Evolutionary conservation across 148 eudicot genomes (phyloP), one percentile per base, ranked within the genome.

Genomic region (Vaccinium corymbosum): DNA sequence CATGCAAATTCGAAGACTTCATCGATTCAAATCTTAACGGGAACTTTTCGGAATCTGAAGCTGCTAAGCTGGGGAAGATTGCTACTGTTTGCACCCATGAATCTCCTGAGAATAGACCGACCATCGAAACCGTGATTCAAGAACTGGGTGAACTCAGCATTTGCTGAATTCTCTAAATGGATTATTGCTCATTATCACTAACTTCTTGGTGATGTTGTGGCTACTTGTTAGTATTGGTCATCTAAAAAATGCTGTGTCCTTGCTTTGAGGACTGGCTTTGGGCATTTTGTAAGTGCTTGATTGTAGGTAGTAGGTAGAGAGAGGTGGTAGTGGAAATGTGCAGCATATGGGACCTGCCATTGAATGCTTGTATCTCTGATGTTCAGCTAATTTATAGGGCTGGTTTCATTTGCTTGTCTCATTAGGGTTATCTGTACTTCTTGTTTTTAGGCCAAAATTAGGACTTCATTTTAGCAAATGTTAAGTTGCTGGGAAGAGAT

Each of bases 71-170:
- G 15, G 90, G 91, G 77, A 91, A 88, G 82, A 80, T 97, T 32
- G 99, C 97, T 85, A 78, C 88, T 78, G 83, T 89, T 42, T 97
- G 99, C 92, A 94, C 97, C 32, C 93, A 89, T 46, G 99, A 94
- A 78, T 84, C 84, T 57, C 94, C 99, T 16, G 80, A 85, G 62
- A 91, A 83, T n/a, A 92, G 99, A 88, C 98, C 96, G 1, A 79
- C 88, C 9, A 92, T 93, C 55, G 89, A 86, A 78, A 78, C 83
- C 0, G 85, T 92, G 66, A 85, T 91, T 84, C 89, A 89, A 89
- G 98, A 96, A 82, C 89, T 96, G 55, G 89, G 90, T 66, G 87
- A 76, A 42, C n/a, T 87, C 76, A 68, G 62, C 80, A 81, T 77
- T 66, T 82, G 82, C 72, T 50, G 70, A 85, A 35, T 53, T 52